These are phyloP conservation scores for Serendipita vermifera DNA, from an alignment of 768 basidiomycete genomes.

Conservation along the genomic window DNA sequence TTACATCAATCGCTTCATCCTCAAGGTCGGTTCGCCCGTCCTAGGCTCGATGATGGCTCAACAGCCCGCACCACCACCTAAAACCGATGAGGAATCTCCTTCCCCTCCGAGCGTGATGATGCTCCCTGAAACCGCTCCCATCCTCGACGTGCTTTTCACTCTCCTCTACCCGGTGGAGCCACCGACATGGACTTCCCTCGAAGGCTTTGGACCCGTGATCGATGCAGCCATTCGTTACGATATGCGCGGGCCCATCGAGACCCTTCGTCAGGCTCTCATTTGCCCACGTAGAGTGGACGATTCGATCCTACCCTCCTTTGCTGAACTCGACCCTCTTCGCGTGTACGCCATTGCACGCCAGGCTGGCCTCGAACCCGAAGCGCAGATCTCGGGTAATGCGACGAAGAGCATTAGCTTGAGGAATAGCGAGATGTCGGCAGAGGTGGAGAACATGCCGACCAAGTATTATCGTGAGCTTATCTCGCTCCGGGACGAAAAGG, in stretches of 20 bases:
- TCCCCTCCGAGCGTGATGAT: background rate
- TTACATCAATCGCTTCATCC: constrained; percentile 3
- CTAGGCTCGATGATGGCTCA: background rate
- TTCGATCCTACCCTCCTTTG: background rate
- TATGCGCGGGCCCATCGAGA: constrained; percentile 10
- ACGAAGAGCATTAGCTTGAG: constrained; percentile 1
- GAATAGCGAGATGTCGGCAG: background rate
- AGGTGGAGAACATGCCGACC: constrained; percentile 8
- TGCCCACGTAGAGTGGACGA: background rate
- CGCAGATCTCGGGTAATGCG: background rate
- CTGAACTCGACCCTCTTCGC: background rate
- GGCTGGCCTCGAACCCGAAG: background rate
- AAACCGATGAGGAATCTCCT: background rate
- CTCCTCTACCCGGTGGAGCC: constrained; percentile 16
- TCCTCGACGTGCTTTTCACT: constrained; percentile 16
- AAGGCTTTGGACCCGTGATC: constrained; percentile 12
- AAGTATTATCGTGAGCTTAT: background rate
- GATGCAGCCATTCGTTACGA: constrained; percentile 16
- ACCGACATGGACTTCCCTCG: constrained; percentile 3
- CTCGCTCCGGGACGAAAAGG: background rate
- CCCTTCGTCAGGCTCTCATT: background rate
- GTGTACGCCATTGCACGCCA: constrained; percentile 6
- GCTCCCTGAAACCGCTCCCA: background rate
- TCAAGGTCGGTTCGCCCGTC: background rate
- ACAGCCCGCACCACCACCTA: too few relatives aligned